Conservation (phyloP, 192 early-diverging fungal genomes). For the Chytriomyces sp. region DNA sequence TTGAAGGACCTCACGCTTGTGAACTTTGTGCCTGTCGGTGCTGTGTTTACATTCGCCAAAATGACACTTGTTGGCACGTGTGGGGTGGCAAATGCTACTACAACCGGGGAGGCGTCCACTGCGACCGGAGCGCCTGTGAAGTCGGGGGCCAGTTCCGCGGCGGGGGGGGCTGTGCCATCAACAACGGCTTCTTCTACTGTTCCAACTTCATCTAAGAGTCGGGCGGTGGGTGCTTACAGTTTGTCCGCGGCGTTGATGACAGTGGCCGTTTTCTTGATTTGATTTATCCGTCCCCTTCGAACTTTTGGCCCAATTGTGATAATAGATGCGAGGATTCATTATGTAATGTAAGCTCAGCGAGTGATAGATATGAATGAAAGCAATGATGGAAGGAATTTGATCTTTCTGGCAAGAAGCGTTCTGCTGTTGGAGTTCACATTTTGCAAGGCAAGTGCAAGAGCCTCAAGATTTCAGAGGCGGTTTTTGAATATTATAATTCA, state of each 20-base stretch:
- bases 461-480: no score
- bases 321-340: no score
- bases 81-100: neutral
- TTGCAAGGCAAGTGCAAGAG: no score
- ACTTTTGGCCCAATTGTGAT: no score
- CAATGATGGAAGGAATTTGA: no score
- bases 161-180: neutral
- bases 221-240: neutral
- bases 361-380: no score
- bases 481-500: no score
- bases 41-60: slow-evolving; percentile 5
- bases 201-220: neutral
- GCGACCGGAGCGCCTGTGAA: neutral
- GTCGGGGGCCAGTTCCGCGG: neutral
- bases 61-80: slow-evolving; percentile 28
- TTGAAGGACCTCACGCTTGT: slow-evolving; percentile 37
- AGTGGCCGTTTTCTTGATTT: neutral
- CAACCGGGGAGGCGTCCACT: neutral
- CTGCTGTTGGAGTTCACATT: no score
- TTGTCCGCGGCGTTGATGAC: neutral
- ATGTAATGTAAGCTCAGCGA: no score
- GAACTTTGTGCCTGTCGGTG: slow-evolving; percentile 26
- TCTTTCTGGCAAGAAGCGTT: no score
- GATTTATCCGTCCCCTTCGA: no score
- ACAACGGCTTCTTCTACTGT: neutral